Evolutionary conservation across 78 protist species (phyloP), one percentile per base, ranked within the genome.

Genomic region (Cavenderia fasciculata): DNA sequence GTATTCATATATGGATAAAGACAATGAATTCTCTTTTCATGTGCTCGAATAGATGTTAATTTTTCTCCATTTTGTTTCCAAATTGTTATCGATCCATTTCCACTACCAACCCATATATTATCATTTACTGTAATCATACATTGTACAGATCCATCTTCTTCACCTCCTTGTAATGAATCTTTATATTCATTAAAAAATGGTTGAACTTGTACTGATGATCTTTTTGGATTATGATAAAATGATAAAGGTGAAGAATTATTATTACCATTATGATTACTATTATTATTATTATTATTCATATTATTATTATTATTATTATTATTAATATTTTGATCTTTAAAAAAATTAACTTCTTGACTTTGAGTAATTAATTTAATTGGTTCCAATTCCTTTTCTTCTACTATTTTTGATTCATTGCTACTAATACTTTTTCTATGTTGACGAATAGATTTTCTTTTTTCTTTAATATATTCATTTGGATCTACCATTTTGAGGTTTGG

Each of bases 61-160:
- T 82, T 82, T 47, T 82, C 90, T 18, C 57, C 65, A 44, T 41
- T 72, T n/a, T 82, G 79, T 12, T 40, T 68, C 90, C 90, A 82
- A 1, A 72, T 36, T 0, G 70, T 57, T 10, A 82, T 82, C 36
- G 51, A 59, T 6, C 87, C 87, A 27, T 46, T 68, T 23, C 90
- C 90, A 4, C 79, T 72, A n/a, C 90, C 74, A 7, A 51, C 90
- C 68, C 66, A 69, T 11, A 40, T 36, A 43, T 57, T 31, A 54
- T 56, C 68, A 1, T 49, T 59, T n/a, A 69, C 78, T 44, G 40
- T 54, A 1, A 68, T 27, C 29, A 82, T 66, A 43, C 90, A 82
- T 41, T 82, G 90, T 1, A 82, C 68, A 8, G 90, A 66, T 21
- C 90, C 90, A n/a, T n/a, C n/a, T n/a, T n/a, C n/a, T 56, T 82